Conservation (phyloP, 257 asterid genomes). For the Capsicum rhomboideum region DNA sequence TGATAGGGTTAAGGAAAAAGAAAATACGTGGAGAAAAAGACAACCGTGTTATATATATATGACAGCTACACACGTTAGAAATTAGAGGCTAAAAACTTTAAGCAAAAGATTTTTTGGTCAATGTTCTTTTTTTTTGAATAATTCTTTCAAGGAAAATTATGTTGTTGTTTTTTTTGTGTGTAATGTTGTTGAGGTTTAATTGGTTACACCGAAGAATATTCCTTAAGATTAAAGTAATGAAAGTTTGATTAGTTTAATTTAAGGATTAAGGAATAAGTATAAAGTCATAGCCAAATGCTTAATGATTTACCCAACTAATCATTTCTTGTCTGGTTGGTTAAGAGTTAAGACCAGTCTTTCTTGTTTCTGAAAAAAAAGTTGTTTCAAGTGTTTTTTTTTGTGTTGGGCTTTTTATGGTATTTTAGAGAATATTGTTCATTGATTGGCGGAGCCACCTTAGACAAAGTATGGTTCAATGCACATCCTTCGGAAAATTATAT, state of each 20-base stretch:
- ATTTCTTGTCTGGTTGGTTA: neutral
- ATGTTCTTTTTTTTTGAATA: neutral
- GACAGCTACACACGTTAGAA: neutral
- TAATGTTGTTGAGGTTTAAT: neutral
- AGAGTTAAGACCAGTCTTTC: neutral
- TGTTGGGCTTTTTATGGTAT: neutral
- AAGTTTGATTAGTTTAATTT: neutral
- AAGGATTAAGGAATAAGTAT: neutral
- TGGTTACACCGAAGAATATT: neutral
- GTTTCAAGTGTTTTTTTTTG: neutral
- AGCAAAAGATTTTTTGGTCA: neutral
- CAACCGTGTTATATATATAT: conserved; percentile 12
- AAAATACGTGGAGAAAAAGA: conserved; percentile 14
- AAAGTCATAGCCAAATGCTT: neutral
- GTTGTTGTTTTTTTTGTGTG: neutral
- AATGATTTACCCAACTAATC: neutral
- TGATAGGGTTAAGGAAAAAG: neutral
- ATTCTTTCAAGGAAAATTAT: neutral
- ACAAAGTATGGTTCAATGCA: no score
- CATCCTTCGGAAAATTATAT: no score
- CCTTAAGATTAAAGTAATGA: neutral
- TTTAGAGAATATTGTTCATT: neutral
- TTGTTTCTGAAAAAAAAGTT: neutral
- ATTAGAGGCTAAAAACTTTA: neutral
- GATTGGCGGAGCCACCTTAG: no score